Conservation (phyloP, 768 basidiomycete genomes). For the Hygrophorus russula region DNA sequence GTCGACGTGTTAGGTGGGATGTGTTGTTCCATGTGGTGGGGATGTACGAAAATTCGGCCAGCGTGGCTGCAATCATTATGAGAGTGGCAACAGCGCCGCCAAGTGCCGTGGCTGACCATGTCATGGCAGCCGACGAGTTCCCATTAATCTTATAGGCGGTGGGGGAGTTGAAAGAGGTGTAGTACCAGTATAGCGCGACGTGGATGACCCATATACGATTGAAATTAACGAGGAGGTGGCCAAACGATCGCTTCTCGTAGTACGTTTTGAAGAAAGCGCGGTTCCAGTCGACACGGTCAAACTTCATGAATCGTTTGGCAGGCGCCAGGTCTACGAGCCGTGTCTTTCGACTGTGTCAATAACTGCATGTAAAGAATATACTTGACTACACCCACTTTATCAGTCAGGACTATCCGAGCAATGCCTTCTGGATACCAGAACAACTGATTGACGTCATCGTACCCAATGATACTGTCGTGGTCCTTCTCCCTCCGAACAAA, state of each 20-base stretch:
- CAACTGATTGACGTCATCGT: constrained; percentile 97
- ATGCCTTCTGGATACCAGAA: constrained; percentile 99
- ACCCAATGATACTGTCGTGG: constrained; percentile 91
- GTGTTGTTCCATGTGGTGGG: constrained; percentile 99
- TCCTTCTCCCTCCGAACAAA: constrained; percentile 90
- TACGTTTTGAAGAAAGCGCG: constrained; percentile 98
- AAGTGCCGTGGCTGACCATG: constrained; percentile 88
- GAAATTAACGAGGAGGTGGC: constrained; percentile 97
- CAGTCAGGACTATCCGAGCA: constrained; percentile 75
- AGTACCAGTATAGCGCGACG: constrained; percentile 90
- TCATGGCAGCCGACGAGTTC: constrained; percentile 62
- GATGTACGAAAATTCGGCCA: constrained; percentile 95
- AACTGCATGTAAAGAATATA: not conserved
- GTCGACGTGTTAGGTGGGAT: constrained; percentile 85
- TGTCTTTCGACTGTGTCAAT: constrained; percentile 35
- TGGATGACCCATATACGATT: constrained; percentile 99
- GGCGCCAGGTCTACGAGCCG: constrained; percentile 87
- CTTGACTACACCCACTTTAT: constrained; percentile 52
- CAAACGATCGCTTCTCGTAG: constrained; percentile 93
- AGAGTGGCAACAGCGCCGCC: constrained; percentile 93
- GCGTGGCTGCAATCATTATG: constrained; percentile 93
- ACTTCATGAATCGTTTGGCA: constrained; percentile 90
- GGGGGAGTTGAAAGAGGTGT: constrained; percentile 90
- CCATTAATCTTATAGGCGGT: constrained; percentile 59
- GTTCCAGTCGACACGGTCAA: constrained; percentile 95